Evolutionary conservation across 371 early-diverging fungal genomes (phyloP).

Genomic region (Astathelohania contejeani): DNA sequence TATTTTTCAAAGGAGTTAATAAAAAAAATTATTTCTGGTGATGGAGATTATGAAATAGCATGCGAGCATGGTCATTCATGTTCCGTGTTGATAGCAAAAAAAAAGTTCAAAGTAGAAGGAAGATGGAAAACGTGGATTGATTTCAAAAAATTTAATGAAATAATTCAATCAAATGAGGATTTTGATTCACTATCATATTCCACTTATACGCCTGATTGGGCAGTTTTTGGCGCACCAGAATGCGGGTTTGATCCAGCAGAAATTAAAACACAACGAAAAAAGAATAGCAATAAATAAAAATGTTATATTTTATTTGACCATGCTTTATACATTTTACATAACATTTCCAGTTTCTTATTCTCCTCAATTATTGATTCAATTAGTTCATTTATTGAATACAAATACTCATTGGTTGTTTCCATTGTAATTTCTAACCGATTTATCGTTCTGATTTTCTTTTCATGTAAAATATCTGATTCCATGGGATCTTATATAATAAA

Average conservation of each 20-base stretch:
- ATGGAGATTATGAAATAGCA: conserved; percentile 59
- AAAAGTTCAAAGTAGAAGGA: conserved; percentile 57
- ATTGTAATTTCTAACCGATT: no score
- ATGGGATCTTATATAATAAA: no score
- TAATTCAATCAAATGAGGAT: conserved; percentile 55
- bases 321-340: no score
- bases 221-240: conserved; percentile 58
- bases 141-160: conserved; percentile 58
- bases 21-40: conserved; percentile 35
- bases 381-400: no score
- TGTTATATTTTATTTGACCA: no score
- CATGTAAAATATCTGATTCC: no score
- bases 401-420: no score
- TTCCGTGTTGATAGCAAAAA: conserved; percentile 58
- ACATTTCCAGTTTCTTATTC: no score
- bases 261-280: conserved; percentile 57
- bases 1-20: conserved; percentile 55
- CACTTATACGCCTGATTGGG: conserved; percentile 62
- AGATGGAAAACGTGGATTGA: conserved; percentile 66
- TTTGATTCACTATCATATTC: conserved; percentile 60
- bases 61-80: conserved; percentile 62
- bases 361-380: no score
- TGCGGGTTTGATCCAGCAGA: conserved; percentile 63
- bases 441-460: no score
- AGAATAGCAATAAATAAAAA: conserved; percentile 2